These are phyloP conservation scores for Pythium vanterpoolii DNA, from an alignment of 352 stramenopile genomes.

Conservation along the genomic window DNA sequence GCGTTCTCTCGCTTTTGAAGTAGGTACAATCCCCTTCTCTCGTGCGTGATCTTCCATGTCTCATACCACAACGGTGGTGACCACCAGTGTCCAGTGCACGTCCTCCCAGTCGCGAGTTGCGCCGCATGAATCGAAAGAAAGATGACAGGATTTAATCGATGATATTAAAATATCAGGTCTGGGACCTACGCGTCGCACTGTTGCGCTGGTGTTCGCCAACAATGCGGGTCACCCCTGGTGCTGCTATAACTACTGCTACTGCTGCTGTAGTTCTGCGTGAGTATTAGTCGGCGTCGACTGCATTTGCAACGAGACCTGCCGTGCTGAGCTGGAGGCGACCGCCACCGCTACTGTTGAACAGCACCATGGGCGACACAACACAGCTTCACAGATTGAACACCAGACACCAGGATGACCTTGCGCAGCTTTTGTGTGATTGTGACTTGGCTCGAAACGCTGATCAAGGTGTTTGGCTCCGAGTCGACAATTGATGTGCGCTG, in stretches of 20 bases:
- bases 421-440: conserved; percentile 44
- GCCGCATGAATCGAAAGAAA: not conserved
- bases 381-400: conserved; percentile 59
- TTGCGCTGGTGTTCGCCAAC: conserved; percentile 10
- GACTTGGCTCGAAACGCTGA: conserved; percentile 10
- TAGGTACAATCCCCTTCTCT: too few species aligned
- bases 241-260: not conserved
- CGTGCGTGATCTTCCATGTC: too few species aligned
- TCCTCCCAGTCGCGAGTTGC: too few species aligned
- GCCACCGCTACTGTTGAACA: conserved; percentile 7
- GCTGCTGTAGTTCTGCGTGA: conserved; percentile 2
- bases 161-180: not conserved
- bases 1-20: too few species aligned
- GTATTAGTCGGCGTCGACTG: conserved; percentile 13
- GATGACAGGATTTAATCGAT: not conserved
- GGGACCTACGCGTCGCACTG: not conserved
- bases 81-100: too few species aligned
- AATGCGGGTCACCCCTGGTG: conserved; percentile 1
- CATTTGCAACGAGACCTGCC: not conserved
- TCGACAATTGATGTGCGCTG: not conserved
- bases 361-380: conserved; percentile 33
- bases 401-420: conserved; percentile 54
- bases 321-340: conserved; percentile 16
- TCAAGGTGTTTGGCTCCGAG: not conserved
- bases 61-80: too few species aligned